Percentiles rank a stretch among this genome's conserved stretches.
Evolutionary conservation across 169 alveolate species (phyloP).

Genomic region (Eimeria brunetti): DNA sequence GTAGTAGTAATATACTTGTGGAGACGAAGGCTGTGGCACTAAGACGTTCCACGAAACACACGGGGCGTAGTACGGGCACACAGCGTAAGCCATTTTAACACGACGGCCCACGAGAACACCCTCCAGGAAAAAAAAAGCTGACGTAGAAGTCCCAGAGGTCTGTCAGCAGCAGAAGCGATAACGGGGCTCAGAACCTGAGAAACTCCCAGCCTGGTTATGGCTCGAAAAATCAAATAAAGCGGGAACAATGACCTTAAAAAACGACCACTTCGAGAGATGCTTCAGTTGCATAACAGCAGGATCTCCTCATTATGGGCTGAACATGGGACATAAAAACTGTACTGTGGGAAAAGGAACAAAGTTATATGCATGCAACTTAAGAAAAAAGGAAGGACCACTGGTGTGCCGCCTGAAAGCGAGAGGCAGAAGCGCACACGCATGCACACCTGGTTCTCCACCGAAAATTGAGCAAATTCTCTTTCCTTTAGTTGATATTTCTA

Average conservation of each 20-base stretch:
- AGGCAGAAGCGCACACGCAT: slow-evolving; percentile 41
- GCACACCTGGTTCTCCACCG: background rate
- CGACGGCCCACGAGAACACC: background rate
- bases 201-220: background rate
- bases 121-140: background rate
- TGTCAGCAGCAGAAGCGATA: background rate
- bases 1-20: slow-evolving; percentile 37
- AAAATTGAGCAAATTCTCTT: background rate
- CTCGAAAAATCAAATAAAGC: background rate
- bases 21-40: slow-evolving; percentile 36
- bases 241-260: background rate
- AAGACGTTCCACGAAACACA: slow-evolving; percentile 4
- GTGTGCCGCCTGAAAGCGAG: slow-evolving; percentile 37
- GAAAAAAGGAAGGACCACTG: background rate
- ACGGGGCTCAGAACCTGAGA: background rate
- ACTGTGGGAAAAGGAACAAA: background rate
- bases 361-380: background rate
- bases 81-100: slow-evolving; percentile 1
- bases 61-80: slow-evolving; percentile 23
- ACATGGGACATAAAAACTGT: background rate
- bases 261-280: background rate
- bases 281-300: background rate
- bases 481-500: background rate
- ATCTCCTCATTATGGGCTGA: background rate
- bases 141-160: too few relatives aligned